phyloP scores from a whole-genome alignment of 495 filamentous ascomycete genomes.

The Apodospora peruviana region DNA sequence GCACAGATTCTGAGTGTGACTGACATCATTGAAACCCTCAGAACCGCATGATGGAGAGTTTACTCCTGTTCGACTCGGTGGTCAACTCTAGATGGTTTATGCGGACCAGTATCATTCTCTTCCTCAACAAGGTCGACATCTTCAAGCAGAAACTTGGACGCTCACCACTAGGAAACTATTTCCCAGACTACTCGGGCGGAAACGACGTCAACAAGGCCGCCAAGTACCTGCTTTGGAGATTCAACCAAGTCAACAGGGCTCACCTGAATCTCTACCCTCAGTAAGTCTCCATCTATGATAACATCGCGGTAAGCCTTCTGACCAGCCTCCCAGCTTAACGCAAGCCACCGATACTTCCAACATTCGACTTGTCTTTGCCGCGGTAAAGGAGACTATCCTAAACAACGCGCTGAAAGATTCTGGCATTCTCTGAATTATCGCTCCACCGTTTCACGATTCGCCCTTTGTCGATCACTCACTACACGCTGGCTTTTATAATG shows the following conservation, averaged over 20 bases:
- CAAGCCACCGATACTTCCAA: slow-evolving; percentile 99
- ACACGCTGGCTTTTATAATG: slow-evolving; percentile 12
- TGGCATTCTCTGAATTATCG: slow-evolving; percentile 71
- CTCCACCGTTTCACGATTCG: not conserved
- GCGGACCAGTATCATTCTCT: slow-evolving; percentile 95
- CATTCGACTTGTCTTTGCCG: slow-evolving; percentile 94
- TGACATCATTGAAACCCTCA: slow-evolving; percentile 33
- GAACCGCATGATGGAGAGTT: slow-evolving; percentile 99
- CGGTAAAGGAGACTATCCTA: slow-evolving; percentile 96
- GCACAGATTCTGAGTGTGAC: not conserved
- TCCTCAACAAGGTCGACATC: slow-evolving; percentile 97
- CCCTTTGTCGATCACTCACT: not conserved
- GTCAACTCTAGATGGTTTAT: slow-evolving; percentile 99
- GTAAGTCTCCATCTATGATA: slow-evolving; percentile 59
- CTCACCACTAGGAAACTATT: slow-evolving; percentile 86
- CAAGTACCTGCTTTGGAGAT: slow-evolving; percentile 96
- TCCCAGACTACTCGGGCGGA: slow-evolving; percentile 95
- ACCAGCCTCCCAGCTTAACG: slow-evolving; percentile 62
- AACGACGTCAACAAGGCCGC: slow-evolving; percentile 97
- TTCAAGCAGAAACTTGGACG: slow-evolving; percentile 91
- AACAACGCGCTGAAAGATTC: slow-evolving; percentile 98
- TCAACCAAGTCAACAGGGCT: slow-evolving; percentile 96
- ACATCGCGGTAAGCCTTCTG: slow-evolving; percentile 21
- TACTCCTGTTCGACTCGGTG: slow-evolving; percentile 97
- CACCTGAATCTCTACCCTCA: slow-evolving; percentile 97